Evolutionary conservation across 1,284 basidiomycete species (phyloP).

Genomic region (Entoloma clypeatum): DNA sequence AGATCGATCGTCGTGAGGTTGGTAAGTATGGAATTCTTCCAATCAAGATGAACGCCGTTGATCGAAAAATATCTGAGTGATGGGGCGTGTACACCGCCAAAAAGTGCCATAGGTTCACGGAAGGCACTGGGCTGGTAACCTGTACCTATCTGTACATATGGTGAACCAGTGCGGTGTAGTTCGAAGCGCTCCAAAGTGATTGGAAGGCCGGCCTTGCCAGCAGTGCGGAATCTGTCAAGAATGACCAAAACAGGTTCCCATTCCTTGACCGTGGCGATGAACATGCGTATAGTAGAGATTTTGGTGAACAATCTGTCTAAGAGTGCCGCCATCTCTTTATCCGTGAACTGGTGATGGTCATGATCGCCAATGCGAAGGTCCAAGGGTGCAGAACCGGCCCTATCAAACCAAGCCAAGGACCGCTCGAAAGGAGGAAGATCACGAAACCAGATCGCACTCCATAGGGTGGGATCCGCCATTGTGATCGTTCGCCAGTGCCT

Average conservation of each 20-base stretch:
- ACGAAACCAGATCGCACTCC: slow-evolving; percentile 59
- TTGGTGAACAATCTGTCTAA: slow-evolving; percentile 46
- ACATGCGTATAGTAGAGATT: slow-evolving; percentile 48
- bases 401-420: slow-evolving; percentile 49
- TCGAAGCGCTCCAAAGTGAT: slow-evolving; percentile 52
- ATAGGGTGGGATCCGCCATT: slow-evolving; percentile 47
- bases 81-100: slow-evolving; percentile 41
- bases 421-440: slow-evolving; percentile 45
- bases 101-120: slow-evolving; percentile 37
- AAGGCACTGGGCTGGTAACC: slow-evolving; percentile 32
- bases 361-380: slow-evolving; percentile 54
- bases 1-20: slow-evolving; percentile 60
- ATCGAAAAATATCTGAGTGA: slow-evolving; percentile 45
- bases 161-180: slow-evolving; percentile 48
- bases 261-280: slow-evolving; percentile 49
- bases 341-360: slow-evolving; percentile 32
- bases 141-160: slow-evolving; percentile 41
- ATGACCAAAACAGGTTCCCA: slow-evolving; percentile 48
- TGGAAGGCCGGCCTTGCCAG: slow-evolving; percentile 30
- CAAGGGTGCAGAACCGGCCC: slow-evolving; percentile 48
- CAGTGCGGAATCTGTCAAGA: slow-evolving; percentile 42
- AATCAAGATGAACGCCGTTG: slow-evolving; percentile 56
- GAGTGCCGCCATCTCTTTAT: slow-evolving; percentile 40
- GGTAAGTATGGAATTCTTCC: slow-evolving; percentile 39
- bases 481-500: slow-evolving; percentile 48